A percentile compares a stretch with the other conserved stretches of the same genome.
These are phyloP conservation scores for Raffaelea albimanens DNA, from an alignment of 2,329 filamentous ascomycete species.

Conservation along the genomic window DNA sequence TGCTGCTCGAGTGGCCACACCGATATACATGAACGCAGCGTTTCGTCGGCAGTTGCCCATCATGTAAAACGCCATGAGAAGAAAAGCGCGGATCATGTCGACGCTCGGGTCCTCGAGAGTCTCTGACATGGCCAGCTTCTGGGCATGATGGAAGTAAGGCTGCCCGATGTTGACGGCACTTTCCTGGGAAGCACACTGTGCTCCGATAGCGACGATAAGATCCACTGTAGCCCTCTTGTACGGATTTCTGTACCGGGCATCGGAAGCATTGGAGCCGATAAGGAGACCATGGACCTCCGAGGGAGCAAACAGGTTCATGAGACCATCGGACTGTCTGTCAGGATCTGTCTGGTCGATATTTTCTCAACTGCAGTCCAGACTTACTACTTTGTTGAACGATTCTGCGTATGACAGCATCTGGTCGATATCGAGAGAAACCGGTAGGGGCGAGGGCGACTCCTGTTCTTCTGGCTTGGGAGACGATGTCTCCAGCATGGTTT, in stretches of 20 bases:
- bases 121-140: constrained; percentile 16
- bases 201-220: constrained; percentile 14
- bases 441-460: background rate
- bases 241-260: constrained; percentile 5
- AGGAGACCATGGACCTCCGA: constrained; percentile 7
- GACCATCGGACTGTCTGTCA: constrained; percentile 4
- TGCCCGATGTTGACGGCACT: constrained; percentile 1
- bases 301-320: constrained; percentile 6
- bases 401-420: constrained; percentile 3
- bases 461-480: background rate
- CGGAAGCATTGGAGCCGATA: background rate
- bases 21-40: constrained; percentile 53
- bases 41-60: constrained; percentile 48
- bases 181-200: constrained; percentile 8
- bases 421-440: background rate
- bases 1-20: constrained; percentile 46
- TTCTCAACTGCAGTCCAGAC: background rate
- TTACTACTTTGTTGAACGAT: background rate
- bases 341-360: background rate
- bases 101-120: constrained; percentile 45
- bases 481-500: constrained; percentile 14
- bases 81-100: constrained; percentile 39
- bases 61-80: constrained; percentile 52
- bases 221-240: constrained; percentile 7
- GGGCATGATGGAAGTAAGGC: constrained; percentile 3